Evolutionary conservation across 257 asterid genomes (phyloP), one percentile per base, ranked within the genome.

Genomic region (Forsythia viridissima): DNA sequence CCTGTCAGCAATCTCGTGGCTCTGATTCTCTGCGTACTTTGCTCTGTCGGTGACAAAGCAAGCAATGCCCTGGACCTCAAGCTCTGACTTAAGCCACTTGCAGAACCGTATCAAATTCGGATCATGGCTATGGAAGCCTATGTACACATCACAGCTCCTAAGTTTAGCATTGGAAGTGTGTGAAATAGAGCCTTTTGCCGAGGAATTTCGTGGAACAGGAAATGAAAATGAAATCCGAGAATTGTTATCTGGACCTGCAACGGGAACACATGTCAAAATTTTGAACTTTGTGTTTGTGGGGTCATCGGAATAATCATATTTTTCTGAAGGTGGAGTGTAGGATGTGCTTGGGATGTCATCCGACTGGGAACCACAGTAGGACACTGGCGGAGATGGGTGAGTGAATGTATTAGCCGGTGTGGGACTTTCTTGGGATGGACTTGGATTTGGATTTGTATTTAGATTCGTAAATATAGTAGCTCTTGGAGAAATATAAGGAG

Each of bases 341-440:
- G 98, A 94, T 77, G 97, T 90, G 87, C 93, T 91, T 5, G 97
- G 96, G 61, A 94, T 52, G 82, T 91, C 98, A 81, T 94, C 97
- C 4, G 70, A 63, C 86, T 63, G 75, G 16, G 97, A 91, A 61
- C 92, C 94, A 75, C 87, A 78, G 79, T 85, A 87, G 1, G 98
- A 93, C 0, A 85, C 89, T 57, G 91, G 97, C 30, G 97, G 92
- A 2, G 95, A 88, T 37, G 94, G 87, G 77, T 81, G 90, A 51
- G 94, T 80, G 44, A 82, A 82, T 71, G 89, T 82, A 40, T 90
- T 86, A 4, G 88, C 86, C 40, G 80, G 85, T 21, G 21, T 39
- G 5, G 87, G 84, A 38, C 80, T 76, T 34, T 61, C 69, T 20
- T 55, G 65, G 83, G 79, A 42, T n/a, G 97, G 46, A 77, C 76